These are phyloP conservation scores for Diospyros kaki DNA, from an alignment of 148 eudicot genomes.

Conservation along the genomic window DNA sequence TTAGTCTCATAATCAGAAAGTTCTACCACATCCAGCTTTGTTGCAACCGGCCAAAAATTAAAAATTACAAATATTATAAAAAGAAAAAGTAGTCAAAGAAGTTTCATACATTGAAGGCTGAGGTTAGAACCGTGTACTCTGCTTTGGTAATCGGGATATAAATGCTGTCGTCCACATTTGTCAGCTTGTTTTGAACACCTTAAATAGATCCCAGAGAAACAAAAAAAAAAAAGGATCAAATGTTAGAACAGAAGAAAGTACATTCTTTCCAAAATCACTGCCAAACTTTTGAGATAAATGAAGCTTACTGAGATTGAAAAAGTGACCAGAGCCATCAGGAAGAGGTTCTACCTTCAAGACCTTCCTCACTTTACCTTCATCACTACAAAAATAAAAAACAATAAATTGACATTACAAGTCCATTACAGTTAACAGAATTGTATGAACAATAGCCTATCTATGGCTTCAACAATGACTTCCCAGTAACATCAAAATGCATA, in stretches of 20 bases:
- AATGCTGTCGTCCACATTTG: constrained; percentile 76
- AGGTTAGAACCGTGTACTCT: constrained; percentile 71
- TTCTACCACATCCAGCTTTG: not conserved
- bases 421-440: not conserved
- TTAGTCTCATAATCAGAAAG: not conserved
- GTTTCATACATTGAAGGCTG: constrained; percentile 74
- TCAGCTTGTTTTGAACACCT: constrained; percentile 91
- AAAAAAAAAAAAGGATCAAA: constrained; percentile 15
- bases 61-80: not conserved
- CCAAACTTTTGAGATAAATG: constrained; percentile 10
- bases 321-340: constrained; percentile 97
- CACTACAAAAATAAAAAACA: constrained; percentile 43
- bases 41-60: not conserved
- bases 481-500: not conserved
- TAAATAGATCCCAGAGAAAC: constrained; percentile 8
- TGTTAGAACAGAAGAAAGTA: constrained; percentile 6
- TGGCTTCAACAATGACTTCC: not conserved
- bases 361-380: constrained; percentile 94
- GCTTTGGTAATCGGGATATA: constrained; percentile 84
- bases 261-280: not conserved
- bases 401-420: constrained; percentile 1
- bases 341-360: constrained; percentile 95
- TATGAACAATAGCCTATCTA: not conserved
- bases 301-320: constrained; percentile 75
- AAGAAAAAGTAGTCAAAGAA: not conserved